Conservation (phyloP, 2,329 filamentous ascomycete genomes). For the Coniochaeta sp. region DNA sequence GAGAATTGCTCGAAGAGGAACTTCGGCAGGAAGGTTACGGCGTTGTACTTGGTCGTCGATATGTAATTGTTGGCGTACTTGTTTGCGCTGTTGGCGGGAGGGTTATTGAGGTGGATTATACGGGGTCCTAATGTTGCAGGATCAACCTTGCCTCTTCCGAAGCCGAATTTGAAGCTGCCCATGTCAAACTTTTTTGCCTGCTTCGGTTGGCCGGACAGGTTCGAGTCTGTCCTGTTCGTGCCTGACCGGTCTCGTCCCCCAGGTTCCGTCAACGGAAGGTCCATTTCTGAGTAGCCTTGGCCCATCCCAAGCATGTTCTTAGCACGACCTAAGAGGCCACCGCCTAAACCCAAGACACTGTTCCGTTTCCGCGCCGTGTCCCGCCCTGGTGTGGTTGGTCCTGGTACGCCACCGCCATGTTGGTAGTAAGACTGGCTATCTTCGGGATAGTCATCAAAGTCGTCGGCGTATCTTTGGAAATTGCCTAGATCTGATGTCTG, state of each 20-base stretch:
- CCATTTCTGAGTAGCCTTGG: conserved; percentile 93
- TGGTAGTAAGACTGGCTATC: conserved; percentile 82
- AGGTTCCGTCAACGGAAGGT: conserved; percentile 83
- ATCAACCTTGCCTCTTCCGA: conserved; percentile 77
- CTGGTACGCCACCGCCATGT: conserved; percentile 49
- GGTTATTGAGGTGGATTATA: conserved; percentile 93
- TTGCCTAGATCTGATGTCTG: conserved; percentile 81
- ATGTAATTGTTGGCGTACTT: conserved; percentile 96
- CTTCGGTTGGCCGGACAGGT: conserved; percentile 17
- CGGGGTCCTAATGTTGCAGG: conserved; percentile 86
- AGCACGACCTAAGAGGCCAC: conserved; percentile 76
- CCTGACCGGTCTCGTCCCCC: conserved; percentile 32
- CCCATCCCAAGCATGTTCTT: conserved; percentile 90
- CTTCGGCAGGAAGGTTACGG: conserved; percentile 88
- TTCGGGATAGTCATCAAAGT: conserved; percentile 73
- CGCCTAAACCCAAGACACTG: conserved; percentile 80
- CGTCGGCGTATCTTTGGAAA: conserved; percentile 85
- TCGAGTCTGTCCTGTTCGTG: conserved; percentile 31
- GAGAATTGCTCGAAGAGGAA: conserved; percentile 98
- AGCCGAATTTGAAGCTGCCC: conserved; percentile 85
- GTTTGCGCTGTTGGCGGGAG: conserved; percentile 79
- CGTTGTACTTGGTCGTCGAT: conserved; percentile 95
- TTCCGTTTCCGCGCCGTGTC: conserved; percentile 69
- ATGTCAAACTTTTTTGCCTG: conserved; percentile 54
- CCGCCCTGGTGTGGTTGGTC: conserved; percentile 34